phyloP scores from a whole-genome alignment of 352 stramenopile genomes.

The Globisporangium iwayamae region DNA sequence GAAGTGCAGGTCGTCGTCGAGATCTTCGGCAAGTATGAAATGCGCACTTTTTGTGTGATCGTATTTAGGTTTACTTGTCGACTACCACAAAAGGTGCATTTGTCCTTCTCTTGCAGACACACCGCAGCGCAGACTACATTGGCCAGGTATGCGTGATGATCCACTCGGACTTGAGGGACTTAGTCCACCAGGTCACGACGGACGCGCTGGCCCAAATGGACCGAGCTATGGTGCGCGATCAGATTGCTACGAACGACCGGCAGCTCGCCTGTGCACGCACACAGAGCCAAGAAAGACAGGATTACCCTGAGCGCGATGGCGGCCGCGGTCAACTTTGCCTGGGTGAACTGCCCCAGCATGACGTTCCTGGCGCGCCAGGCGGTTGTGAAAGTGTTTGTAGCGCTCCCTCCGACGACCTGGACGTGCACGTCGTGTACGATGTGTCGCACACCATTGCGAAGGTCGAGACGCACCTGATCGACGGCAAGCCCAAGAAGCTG shows the following conservation, averaged over 20 bases:
- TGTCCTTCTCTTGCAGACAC: neutral
- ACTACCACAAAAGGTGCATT: neutral
- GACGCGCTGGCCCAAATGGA: slow-evolving; percentile 2
- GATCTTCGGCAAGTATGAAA: neutral
- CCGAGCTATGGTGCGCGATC: neutral
- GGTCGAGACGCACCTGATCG: neutral
- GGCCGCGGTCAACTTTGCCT: neutral
- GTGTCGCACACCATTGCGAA: neutral
- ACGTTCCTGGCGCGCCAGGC: neutral
- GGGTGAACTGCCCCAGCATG: neutral
- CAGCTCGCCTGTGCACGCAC: neutral
- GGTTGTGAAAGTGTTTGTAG: neutral
- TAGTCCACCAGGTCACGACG: neutral
- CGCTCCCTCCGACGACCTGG: neutral
- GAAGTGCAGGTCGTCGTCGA: neutral
- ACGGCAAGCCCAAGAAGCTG: neutral
- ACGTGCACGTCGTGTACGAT: neutral
- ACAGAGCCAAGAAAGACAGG: neutral
- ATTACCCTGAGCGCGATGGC: neutral
- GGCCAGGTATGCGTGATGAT: slow-evolving; percentile 1
- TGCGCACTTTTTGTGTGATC: neutral
- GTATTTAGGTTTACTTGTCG: no score
- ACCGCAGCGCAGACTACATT: neutral
- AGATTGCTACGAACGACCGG: neutral
- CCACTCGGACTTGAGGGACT: neutral